phyloP scores from a whole-genome alignment of 495 filamentous ascomycete species.

The Trichoderma orchidacearum region DNA sequence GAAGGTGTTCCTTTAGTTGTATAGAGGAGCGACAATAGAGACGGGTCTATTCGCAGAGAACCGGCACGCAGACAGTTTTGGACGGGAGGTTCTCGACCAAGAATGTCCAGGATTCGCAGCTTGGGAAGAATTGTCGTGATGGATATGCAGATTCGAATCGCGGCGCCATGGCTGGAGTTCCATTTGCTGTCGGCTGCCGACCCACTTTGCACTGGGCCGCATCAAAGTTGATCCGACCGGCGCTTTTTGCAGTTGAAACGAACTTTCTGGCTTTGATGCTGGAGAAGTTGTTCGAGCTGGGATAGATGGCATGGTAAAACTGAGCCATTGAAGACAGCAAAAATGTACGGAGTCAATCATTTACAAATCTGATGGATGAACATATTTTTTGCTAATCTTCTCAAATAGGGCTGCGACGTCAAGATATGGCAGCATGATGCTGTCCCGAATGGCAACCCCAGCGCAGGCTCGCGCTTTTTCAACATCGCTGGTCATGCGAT shows the following conservation, averaged over 20 bases:
- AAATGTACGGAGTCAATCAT: not conserved
- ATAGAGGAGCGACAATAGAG: not conserved
- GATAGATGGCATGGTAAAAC: too few relatives aligned
- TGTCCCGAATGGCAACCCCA: not conserved
- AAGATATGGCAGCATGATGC: constrained; percentile 1
- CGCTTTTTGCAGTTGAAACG: not conserved
- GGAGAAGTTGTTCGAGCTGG: too few relatives aligned
- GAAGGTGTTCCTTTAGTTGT: not conserved
- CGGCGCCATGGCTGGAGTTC: too few relatives aligned
- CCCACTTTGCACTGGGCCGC: not conserved
- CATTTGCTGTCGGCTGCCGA: not conserved
- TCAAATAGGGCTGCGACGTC: not conserved
- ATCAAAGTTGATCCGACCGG: not conserved
- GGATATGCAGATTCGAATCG: not conserved
- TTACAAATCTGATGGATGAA: not conserved
- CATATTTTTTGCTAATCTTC: not conserved
- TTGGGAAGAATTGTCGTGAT: too few relatives aligned
- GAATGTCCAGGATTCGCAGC: too few relatives aligned
- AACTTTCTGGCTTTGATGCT: not conserved
- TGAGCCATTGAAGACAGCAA: not conserved
- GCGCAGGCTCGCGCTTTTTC: not conserved
- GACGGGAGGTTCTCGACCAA: not conserved
- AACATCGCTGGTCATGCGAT: not conserved
- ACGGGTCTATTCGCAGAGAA: not conserved
- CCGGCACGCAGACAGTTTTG: not conserved